Conservation (phyloP, 1,139 yeast genomes). For the Groenewaldozyma sp. region DNA sequence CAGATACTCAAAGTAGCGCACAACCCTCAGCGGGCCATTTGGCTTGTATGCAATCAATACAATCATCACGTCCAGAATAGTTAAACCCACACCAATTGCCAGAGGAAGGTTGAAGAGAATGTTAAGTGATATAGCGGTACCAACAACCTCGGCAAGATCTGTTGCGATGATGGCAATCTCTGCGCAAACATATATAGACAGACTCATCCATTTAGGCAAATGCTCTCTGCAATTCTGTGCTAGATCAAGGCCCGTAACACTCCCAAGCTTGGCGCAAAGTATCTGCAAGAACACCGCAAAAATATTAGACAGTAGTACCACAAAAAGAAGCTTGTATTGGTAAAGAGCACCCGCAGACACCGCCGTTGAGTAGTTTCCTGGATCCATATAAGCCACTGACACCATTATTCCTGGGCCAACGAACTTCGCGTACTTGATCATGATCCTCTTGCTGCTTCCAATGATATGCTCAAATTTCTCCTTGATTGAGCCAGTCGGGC, state of each 20-base stretch:
- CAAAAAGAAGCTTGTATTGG: constrained; percentile 72
- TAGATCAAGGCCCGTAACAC: constrained; percentile 82
- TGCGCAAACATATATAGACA: constrained; percentile 60
- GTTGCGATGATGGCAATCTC: constrained; percentile 89
- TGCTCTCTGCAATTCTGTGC: constrained; percentile 81
- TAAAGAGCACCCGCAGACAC: constrained; percentile 90
- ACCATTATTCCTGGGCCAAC: constrained; percentile 94
- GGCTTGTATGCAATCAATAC: constrained; percentile 86
- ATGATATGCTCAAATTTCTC: constrained; percentile 14
- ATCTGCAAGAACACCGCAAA: constrained; percentile 83
- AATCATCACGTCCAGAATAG: constrained; percentile 75
- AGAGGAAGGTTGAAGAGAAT: constrained; percentile 73
- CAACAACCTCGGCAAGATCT: constrained; percentile 88
- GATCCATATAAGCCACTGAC: constrained; percentile 94
- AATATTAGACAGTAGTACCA: constrained; percentile 70
- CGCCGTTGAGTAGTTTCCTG: constrained; percentile 93
- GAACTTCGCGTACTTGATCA: constrained; percentile 49
- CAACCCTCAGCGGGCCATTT: constrained; percentile 69
- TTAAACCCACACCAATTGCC: constrained; percentile 66
- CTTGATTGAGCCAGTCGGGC: constrained; percentile 5
- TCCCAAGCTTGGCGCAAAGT: constrained; percentile 75
- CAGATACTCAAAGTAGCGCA: constrained; percentile 73
- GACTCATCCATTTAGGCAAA: constrained; percentile 52
- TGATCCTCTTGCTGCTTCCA: constrained; percentile 10
- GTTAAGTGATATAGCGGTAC: constrained; percentile 83